These are phyloP conservation scores for Candida mesenterica DNA, from an alignment of 1,139 yeast genomes.

Conservation along the genomic window DNA sequence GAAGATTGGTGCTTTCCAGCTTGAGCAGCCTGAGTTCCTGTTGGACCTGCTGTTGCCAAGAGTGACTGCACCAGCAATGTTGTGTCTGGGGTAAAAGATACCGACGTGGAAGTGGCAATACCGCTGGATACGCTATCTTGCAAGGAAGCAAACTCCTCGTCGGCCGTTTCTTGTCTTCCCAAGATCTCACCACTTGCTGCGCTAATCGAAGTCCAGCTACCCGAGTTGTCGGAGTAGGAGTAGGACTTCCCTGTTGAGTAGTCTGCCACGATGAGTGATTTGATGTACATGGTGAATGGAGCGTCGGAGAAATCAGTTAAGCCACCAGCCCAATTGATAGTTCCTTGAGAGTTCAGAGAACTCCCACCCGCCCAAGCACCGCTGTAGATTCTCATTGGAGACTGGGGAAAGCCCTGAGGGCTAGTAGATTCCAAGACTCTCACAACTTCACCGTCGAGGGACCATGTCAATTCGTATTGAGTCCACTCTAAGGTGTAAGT, in stretches of 20 bases:
- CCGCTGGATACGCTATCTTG: constrained; percentile 9
- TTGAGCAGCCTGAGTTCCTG: constrained; percentile 8
- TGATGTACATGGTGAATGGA: constrained; percentile 69
- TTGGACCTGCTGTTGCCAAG: constrained; percentile 14
- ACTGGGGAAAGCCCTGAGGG: constrained; percentile 68
- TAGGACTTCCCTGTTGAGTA: constrained; percentile 78
- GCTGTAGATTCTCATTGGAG: constrained; percentile 69
- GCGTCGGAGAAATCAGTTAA: constrained; percentile 60
- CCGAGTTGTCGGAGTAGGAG: constrained; percentile 60
- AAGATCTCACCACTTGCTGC: constrained; percentile 63
- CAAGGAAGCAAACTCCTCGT: constrained; percentile 46
- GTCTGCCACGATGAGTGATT: constrained; percentile 63
- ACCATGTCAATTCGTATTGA: constrained; percentile 56
- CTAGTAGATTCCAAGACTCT: constrained; percentile 54
- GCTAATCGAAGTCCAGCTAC: constrained; percentile 65
- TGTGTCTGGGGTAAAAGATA: constrained; percentile 7
- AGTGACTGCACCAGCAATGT: constrained; percentile 9
- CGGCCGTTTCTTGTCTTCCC: constrained; percentile 56
- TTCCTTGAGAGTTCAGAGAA: constrained; percentile 60
- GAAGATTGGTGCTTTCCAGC: constrained; percentile 8
- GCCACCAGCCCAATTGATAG: constrained; percentile 88
- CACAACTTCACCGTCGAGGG: constrained; percentile 58
- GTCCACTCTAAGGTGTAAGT: constrained; percentile 87
- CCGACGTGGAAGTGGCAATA: constrained; percentile 4
- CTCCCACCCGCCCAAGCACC: constrained; percentile 88